Percentiles rank a stretch among this genome's conserved stretches.
phyloP scores from a whole-genome alignment of 23 red algal species.

The Gracilaria gracilis region DNA sequence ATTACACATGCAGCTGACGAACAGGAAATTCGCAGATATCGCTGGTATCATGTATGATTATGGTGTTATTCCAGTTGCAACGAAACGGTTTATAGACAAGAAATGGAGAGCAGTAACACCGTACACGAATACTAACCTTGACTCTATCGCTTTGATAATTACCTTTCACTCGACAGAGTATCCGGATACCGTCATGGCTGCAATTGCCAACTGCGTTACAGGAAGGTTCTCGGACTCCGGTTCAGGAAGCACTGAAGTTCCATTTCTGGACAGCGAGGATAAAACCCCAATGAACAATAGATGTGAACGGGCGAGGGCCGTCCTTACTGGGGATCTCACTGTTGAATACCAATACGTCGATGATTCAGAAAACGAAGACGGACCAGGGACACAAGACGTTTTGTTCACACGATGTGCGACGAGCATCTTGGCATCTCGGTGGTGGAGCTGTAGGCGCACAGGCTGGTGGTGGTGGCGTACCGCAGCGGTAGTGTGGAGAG shows the following conservation, averaged over 20 bases:
- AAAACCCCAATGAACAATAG: constrained; percentile 14
- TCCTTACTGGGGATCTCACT: constrained; percentile 23
- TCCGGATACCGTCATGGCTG: constrained; percentile 59
- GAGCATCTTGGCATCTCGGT: no score
- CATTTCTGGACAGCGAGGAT: constrained; percentile 21
- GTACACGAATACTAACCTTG: constrained; percentile 53
- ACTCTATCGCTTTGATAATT: constrained; percentile 68
- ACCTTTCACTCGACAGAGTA: constrained; percentile 68
- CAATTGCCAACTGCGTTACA: constrained; percentile 41
- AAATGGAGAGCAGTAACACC: constrained; percentile 74
- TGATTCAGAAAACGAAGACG: constrained; percentile 38
- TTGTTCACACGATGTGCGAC: neutral
- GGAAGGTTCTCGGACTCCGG: constrained; percentile 1
- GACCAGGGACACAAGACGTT: neutral
- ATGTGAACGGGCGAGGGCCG: constrained; percentile 25
- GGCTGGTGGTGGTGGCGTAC: no score
- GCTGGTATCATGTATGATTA: constrained; percentile 76
- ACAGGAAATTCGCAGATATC: constrained; percentile 59
- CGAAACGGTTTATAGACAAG: constrained; percentile 72
- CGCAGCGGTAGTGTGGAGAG: no score
- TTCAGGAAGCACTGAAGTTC: constrained; percentile 8
- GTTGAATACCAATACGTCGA: constrained; percentile 37
- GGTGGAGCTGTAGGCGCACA: no score
- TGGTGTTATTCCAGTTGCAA: constrained; percentile 69
- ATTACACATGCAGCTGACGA: constrained; percentile 62